A percentile compares a stretch with the other conserved stretches of the same genome.
Evolutionary conservation across 306 rosid species (phyloP).

Genomic region (Cucumis cinereus): DNA sequence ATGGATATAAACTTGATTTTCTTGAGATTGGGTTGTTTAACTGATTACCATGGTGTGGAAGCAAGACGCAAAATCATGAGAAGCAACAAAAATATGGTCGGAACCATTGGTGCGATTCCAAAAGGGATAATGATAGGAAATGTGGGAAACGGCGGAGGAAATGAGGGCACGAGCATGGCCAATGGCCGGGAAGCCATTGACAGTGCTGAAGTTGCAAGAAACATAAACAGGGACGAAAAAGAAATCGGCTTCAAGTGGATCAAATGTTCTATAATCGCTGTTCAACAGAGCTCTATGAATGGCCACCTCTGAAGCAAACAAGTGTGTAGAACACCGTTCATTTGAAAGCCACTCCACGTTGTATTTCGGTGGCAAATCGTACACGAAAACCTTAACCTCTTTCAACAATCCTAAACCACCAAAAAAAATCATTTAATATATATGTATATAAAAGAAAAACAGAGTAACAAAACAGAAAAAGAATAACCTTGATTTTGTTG

Average conservation of each 20-base stretch:
- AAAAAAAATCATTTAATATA: too few relatives aligned
- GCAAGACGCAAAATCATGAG: slow-evolving; percentile 86
- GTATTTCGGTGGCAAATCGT: slow-evolving; percentile 57
- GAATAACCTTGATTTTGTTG: slow-evolving; percentile 18
- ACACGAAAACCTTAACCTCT: slow-evolving; percentile 45
- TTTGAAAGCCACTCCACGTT: slow-evolving; percentile 58
- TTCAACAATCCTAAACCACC: slow-evolving; percentile 19
- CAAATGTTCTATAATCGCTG: slow-evolving; percentile 42
- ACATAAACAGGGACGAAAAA: slow-evolving; percentile 93
- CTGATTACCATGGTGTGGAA: slow-evolving; percentile 65
- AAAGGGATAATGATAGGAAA: slow-evolving; percentile 37
- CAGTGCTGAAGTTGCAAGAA: slow-evolving; percentile 79
- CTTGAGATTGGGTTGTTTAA: not conserved
- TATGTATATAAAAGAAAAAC: too few relatives aligned
- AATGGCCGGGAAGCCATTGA: slow-evolving; percentile 82
- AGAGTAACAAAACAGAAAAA: not conserved
- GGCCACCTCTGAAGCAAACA: slow-evolving; percentile 81
- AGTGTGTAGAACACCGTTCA: slow-evolving; percentile 47
- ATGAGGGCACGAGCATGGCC: slow-evolving; percentile 81
- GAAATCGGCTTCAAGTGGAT: slow-evolving; percentile 64
- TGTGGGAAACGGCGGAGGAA: slow-evolving; percentile 40
- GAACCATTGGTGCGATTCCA: slow-evolving; percentile 73
- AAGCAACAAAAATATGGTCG: slow-evolving; percentile 87
- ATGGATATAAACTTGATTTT: not conserved
- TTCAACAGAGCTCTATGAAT: slow-evolving; percentile 59